These are phyloP conservation scores for Phylloporus sp. DNA, from an alignment of 768 basidiomycete genomes.

Conservation along the genomic window DNA sequence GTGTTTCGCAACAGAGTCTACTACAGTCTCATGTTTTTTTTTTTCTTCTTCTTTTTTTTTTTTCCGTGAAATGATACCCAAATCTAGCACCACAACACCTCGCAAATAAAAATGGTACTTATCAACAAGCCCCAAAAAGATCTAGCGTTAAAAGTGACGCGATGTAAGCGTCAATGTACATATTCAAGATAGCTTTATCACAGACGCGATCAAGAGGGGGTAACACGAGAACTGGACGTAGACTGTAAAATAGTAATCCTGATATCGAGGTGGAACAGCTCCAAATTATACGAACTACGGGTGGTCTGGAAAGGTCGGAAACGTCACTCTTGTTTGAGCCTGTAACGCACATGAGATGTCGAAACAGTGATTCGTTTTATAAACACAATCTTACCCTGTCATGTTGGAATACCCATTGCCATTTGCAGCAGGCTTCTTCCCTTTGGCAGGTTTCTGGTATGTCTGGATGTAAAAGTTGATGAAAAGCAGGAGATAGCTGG, in stretches of 20 bases:
- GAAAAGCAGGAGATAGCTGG: conserved; percentile 90
- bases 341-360: conserved; percentile 14
- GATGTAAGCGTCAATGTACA: conserved; percentile 8
- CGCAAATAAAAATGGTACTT: conserved; percentile 12
- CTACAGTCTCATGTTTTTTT: conserved; percentile 4
- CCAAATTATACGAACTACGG: conserved; percentile 13
- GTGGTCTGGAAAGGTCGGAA: neutral
- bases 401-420: conserved; percentile 45
- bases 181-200: conserved; percentile 14
- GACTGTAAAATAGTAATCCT: conserved; percentile 10
- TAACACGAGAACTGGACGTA: conserved; percentile 12
- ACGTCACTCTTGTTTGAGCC: conserved; percentile 35
- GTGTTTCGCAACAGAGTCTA: too few species aligned
- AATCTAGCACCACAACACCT: conserved; percentile 8
- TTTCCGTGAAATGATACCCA: neutral
- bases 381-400: conserved; percentile 24
- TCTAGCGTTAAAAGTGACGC: conserved; percentile 7
- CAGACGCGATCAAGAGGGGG: conserved; percentile 12
- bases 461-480: conserved; percentile 92
- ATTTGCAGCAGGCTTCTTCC: conserved; percentile 31
- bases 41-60: too few species aligned
- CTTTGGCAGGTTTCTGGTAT: conserved; percentile 62
- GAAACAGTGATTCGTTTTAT: neutral
- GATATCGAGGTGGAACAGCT: conserved; percentile 1
- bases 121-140: conserved; percentile 7